Base-by-base conservation (phyloP, 148 eudicot species). In the Chenopodium berlandieri region DNA sequence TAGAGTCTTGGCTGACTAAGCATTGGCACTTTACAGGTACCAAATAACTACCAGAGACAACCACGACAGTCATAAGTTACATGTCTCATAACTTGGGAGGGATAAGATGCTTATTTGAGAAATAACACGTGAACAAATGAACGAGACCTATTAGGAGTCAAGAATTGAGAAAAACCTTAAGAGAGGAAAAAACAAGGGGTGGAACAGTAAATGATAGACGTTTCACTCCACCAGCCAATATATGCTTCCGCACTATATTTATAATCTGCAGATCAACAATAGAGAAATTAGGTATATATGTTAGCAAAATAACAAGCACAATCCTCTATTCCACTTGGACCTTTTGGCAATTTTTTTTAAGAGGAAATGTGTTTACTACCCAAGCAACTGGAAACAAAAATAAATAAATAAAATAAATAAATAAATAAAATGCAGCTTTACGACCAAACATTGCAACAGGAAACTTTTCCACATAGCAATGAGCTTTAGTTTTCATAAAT, bases 131-230 rank as follows among this genome's bases (percentile, higher is more conserved):
- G 27, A 71, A 0, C 9, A 9, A 37, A 72, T 17, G 19, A 40
- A 14, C 40, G 27, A 44, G 54, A 23, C 34, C 25, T 27, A n/a
- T 22, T 60, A n/a, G 70, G 10, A 65, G 50, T 37, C 11, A 77
- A 84, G 78, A 70, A 31, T 23, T 77, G 79, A 80, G 76, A 32
- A 52, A 81, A 80, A 96, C 99, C 99, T 94, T 92, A 20, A 96
- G 94, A 79, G 99, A 85, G 83, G 89, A 83, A 81, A 92, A 94
- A 32, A 94, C 91, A 81, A 96, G 93, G 34, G 99, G 93, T 71
- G 99, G 98, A 62, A 94, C 91, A 30, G 99, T 94, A 84, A 83
- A 89, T 71, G 89, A 84, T 78, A 96, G 94, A 82, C 99, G 91
- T 90, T 89, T 94, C 68, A 88, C 86, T 71, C 99, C 99, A 77